These are phyloP conservation scores for Azolla pinnata DNA, from an alignment of 75 land plant species.

Conservation along the genomic window DNA sequence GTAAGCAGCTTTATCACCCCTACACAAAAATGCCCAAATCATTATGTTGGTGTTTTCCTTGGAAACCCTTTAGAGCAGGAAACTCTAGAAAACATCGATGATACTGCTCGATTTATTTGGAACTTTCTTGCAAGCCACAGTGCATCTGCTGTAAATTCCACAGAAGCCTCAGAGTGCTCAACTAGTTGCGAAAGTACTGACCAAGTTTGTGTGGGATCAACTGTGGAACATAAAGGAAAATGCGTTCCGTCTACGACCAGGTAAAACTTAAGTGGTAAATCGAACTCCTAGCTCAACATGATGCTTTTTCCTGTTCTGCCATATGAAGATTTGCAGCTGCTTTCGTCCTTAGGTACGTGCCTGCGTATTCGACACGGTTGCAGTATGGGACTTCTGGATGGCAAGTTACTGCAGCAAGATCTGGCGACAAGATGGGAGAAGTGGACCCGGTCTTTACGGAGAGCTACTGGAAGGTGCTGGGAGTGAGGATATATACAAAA, in stretches of 20 bases:
- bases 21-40: conserved; percentile 45
- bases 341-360: conserved; percentile 60
- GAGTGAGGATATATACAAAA: conserved; percentile 50
- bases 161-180: conserved; percentile 30
- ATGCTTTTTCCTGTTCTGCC: not conserved
- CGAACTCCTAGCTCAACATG: not conserved
- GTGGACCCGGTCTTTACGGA: conserved; percentile 93
- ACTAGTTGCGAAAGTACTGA: conserved; percentile 37
- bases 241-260: conserved; percentile 84
- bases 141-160: conserved; percentile 17
- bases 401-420: conserved; percentile 48
- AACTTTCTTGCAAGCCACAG: conserved; percentile 85
- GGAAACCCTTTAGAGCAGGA: conserved; percentile 48
- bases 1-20: conserved; percentile 64
- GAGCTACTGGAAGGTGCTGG: conserved; percentile 74
- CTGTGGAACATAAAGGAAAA: conserved; percentile 44
- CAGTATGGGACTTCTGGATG: conserved; percentile 46
- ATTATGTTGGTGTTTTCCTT: conserved; percentile 84
- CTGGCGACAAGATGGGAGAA: conserved; percentile 48
- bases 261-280: conserved; percentile 19
- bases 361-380: conserved; percentile 89
- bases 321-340: not conserved
- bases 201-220: conserved; percentile 71
- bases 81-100: conserved; percentile 35
- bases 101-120: conserved; percentile 80